Evolutionary conservation across 352 stramenopile genomes (phyloP), one percentile per base, ranked within the genome.

Genomic region (Vaucheria bursata): DNA sequence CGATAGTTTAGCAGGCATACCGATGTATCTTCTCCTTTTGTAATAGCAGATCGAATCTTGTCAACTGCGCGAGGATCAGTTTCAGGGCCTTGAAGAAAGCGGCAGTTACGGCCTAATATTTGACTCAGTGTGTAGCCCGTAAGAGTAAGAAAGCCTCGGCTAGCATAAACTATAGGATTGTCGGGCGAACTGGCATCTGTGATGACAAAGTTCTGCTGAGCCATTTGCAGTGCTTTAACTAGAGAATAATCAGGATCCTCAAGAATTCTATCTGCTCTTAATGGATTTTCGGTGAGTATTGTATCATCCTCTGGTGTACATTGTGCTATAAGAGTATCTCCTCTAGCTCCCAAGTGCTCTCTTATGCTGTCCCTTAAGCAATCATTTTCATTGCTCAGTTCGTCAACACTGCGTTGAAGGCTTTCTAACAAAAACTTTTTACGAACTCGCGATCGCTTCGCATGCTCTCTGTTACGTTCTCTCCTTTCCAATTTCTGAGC

Each of bases 1-100:
- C 90, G 88, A 87, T 94, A 95, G 82, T 95, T 95, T 35, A 95
- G 79, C 1, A 95, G 79, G 77, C 89, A 93, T 1, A 95, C 89
- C 64, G 78, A 87, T 18, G 86, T 84, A 82, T 93, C 89, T 2
- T 67, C 68, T 8, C 78, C 77, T 4, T 74, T 59, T 12, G 73
- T 71, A 68, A 82, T 82, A 33, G 77, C 77, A 29, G 18, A 72
- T 8, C 37, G n/a, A 18, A 73, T 71, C 32, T 71, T 77, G 7
- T 82, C 85, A 0, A 93, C 79, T 52, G 89, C 90, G 18, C 71
- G 72, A 52, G 81, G 82, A 50, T 88, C 79, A 2, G 88, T 90
- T 12, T 84, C 77, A 7, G 80, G 68, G 18, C 90, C 88, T 79
- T 92, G 88, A 66, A 91, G 77, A 73, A 91, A 91, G 12, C 88